These are phyloP conservation scores for Umbelopsis sp. DNA, from an alignment of 371 early-diverging fungal species.

Conservation along the genomic window DNA sequence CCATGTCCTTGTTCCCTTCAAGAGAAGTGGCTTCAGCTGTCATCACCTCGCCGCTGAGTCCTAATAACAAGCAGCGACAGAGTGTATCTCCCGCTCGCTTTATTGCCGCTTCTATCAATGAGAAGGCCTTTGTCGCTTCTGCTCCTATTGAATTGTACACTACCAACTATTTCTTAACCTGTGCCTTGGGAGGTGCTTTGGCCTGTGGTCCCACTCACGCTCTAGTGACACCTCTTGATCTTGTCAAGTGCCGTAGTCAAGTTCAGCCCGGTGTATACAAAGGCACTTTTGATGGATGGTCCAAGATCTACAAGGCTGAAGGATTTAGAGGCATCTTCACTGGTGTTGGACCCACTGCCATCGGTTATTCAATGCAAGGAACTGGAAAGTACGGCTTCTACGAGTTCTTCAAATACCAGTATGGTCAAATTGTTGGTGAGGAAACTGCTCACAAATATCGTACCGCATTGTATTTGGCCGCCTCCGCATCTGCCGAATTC, in stretches of 20 bases:
- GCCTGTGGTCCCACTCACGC: conserved; percentile 78
- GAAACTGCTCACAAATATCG: conserved; percentile 78
- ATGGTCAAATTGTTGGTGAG: conserved; percentile 67
- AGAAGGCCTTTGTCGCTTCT: conserved; percentile 43
- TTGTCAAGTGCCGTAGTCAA: conserved; percentile 76
- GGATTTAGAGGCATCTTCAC: conserved; percentile 77
- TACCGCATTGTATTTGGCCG: conserved; percentile 74
- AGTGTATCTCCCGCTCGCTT: background rate
- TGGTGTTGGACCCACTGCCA: conserved; percentile 79
- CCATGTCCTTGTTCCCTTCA: background rate
- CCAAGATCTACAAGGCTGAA: conserved; percentile 64
- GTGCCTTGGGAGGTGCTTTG: conserved; percentile 64
- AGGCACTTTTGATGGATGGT: conserved; percentile 71
- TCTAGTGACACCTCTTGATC: conserved; percentile 71
- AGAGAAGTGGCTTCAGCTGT: conserved; percentile 2
- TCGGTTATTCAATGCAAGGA: conserved; percentile 91
- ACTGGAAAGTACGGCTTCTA: conserved; percentile 88
- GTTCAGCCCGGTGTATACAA: conserved; percentile 71
- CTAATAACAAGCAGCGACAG: background rate
- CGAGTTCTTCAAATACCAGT: conserved; percentile 82
- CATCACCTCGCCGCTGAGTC: conserved; percentile 1
- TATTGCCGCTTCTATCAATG: conserved; percentile 21
- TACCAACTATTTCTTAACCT: conserved; percentile 46
- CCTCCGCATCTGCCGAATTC: conserved; percentile 87
- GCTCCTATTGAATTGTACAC: conserved; percentile 59